These are phyloP conservation scores for Suillus brevipes DNA, from an alignment of 768 basidiomycete species.

Conservation along the genomic window DNA sequence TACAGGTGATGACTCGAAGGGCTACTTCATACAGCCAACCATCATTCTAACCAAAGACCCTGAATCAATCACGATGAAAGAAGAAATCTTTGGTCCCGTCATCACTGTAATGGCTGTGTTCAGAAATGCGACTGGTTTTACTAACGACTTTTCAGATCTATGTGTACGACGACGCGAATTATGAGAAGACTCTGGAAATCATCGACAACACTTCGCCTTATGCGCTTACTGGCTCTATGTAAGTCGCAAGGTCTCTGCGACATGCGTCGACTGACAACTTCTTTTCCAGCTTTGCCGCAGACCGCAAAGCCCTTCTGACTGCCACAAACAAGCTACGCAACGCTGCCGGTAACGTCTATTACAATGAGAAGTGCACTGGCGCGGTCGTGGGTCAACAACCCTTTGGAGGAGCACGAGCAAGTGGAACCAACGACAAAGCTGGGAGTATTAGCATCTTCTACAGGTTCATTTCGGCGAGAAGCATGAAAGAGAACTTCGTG, in stretches of 20 bases:
- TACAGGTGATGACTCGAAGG: constrained; percentile 82
- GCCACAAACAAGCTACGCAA: constrained; percentile 86
- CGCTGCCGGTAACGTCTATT: constrained; percentile 95
- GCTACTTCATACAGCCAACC: constrained; percentile 93
- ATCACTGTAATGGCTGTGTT: constrained; percentile 61
- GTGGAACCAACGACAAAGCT: constrained; percentile 98
- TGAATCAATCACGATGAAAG: constrained; percentile 81
- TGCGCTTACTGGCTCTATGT: constrained; percentile 95
- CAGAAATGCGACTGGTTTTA: background rate
- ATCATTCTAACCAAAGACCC: constrained; percentile 93
- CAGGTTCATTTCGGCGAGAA: constrained; percentile 84
- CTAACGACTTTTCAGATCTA: constrained; percentile 56
- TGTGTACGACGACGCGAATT: constrained; percentile 86
- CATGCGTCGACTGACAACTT: constrained; percentile 14
- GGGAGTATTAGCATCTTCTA: constrained; percentile 78
- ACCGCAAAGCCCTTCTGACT: constrained; percentile 75
- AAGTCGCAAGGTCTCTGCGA: constrained; percentile 31
- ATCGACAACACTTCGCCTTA: constrained; percentile 87
- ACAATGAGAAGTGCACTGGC: constrained; percentile 97
- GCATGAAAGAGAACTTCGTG: constrained; percentile 97
- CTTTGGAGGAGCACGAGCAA: constrained; percentile 90
- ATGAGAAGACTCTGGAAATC: constrained; percentile 81
- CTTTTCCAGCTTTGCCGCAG: constrained; percentile 68
- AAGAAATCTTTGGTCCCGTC: constrained; percentile 98
- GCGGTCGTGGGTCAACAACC: constrained; percentile 99